A percentile compares a stretch with the other conserved stretches of the same genome.
Conservation (phyloP, 2,329 filamentous ascomycete genomes). For the Penicillium sp. region DNA sequence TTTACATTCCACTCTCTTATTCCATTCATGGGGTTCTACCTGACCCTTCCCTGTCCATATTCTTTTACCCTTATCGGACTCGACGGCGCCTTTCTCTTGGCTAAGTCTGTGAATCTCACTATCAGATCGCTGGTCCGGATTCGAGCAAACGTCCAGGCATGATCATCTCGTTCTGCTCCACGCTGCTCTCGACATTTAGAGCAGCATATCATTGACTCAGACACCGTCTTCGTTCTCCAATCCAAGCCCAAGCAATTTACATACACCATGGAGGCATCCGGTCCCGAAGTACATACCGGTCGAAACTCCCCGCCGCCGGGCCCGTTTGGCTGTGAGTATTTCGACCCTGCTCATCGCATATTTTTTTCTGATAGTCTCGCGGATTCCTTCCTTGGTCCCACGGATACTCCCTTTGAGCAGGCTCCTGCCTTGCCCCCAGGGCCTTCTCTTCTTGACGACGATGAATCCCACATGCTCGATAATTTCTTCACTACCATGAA, state of each 20-base stretch:
- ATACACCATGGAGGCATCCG: slow-evolving; percentile 32
- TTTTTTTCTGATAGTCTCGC: neutral
- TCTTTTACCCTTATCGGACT: neutral
- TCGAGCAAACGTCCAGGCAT: slow-evolving; percentile 26
- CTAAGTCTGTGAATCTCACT: slow-evolving; percentile 7
- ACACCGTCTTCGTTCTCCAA: neutral
- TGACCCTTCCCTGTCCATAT: neutral
- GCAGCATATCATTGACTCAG: slow-evolving; percentile 18
- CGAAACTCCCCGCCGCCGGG: slow-evolving; percentile 53
- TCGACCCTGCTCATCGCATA: neutral
- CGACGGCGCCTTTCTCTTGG: neutral
- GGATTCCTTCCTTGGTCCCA: slow-evolving; percentile 35
- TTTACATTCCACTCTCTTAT: neutral
- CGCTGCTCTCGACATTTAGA: slow-evolving; percentile 23
- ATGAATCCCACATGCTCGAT: slow-evolving; percentile 52
- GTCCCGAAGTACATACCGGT: slow-evolving; percentile 28
- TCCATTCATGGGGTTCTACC: neutral
- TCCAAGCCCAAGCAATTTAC: neutral
- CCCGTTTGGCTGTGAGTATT: slow-evolving; percentile 64
- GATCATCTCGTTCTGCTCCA: slow-evolving; percentile 19
- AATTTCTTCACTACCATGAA: slow-evolving; percentile 44
- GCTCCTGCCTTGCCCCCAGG: slow-evolving; percentile 61
- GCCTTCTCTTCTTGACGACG: slow-evolving; percentile 61
- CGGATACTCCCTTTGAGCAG: slow-evolving; percentile 41
- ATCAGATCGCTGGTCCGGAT: slow-evolving; percentile 2